Evolutionary conservation across 2,329 filamentous ascomycete species (phyloP).

Genomic region (Penicillium thymicola): DNA sequence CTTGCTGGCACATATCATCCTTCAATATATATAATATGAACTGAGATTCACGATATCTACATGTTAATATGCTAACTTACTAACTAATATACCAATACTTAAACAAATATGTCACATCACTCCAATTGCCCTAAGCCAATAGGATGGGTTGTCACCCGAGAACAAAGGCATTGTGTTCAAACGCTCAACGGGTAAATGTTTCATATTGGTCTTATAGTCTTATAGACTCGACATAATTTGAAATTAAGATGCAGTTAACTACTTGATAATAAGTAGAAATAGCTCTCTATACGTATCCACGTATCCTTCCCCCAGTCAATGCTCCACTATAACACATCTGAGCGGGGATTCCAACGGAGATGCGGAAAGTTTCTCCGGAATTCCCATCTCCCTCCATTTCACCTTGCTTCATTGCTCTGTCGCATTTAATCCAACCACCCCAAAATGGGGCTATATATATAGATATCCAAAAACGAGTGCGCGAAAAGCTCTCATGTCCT

Average conservation of each 20-base stretch:
- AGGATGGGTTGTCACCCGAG: not conserved
- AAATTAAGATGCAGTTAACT: not conserved
- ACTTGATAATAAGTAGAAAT: not conserved
- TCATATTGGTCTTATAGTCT: not conserved
- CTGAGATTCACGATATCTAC: not conserved
- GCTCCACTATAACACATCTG: not conserved
- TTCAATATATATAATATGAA: not conserved
- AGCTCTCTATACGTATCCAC: not conserved
- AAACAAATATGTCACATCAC: too few relatives aligned
- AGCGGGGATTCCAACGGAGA: constrained; percentile 17
- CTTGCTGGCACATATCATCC: too few relatives aligned
- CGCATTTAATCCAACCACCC: not conserved
- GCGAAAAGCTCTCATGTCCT: constrained; percentile 12
- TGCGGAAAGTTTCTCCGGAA: constrained; percentile 23
- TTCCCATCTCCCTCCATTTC: constrained; percentile 3
- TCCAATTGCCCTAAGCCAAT: not conserved
- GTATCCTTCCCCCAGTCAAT: not conserved
- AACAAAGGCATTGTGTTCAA: not conserved
- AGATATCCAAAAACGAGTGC: not conserved
- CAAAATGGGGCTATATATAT: constrained; percentile 11
- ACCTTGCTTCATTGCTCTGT: constrained; percentile 3
- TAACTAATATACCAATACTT: too few relatives aligned
- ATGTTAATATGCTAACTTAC: not conserved
- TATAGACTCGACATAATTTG: not conserved
- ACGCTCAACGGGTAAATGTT: not conserved